Evolutionary conservation across 345 rosid species (phyloP), one percentile per base, ranked within the genome.

Genomic region (Eucalyptus brandiana): DNA sequence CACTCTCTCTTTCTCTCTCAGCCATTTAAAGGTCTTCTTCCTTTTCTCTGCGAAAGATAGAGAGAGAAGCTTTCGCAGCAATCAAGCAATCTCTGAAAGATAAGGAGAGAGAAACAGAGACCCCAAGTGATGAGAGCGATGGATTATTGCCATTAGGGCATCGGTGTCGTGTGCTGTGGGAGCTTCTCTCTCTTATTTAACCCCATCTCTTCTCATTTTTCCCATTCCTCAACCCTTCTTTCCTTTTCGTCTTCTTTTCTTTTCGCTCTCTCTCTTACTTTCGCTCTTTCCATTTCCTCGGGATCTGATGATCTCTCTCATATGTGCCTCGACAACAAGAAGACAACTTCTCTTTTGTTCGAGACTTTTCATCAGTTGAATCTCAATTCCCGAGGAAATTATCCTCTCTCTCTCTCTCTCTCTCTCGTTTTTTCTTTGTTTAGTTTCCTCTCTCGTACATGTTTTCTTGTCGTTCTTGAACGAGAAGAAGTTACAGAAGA

Each of bases 21-120:
- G 26, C 40, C 44, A 44, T 23, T 58, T 44, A 28, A 86, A 51
- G 42, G 30, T 34, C 92, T 48, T 87, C 45, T 37, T 32, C 51
- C 85, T 60, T 88, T 69, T 87, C 87, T 90, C 91, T 85, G 89
- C 91, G 89, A 91, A 90, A 91, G 92, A 93, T 90, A 91, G 91
- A 90, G 89, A 91, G 92, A 88, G 91, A 94, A 93, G 95, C 98
- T 96, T 95, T 94, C 93, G 88, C 96, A 93, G 95, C 94, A 96
- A 96, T 94, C 93, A 93, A 95, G 93, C 95, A 89, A 86, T 91
- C 95, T 91, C 94, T 88, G 87, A 60, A 91, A 76, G 89, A 83
- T 88, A 86, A 91, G 86, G 89, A 90, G 89, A 90, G 69, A 90
- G 88, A 91, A 83, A 58, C 88, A 90, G 83, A 67, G 88, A 90